Conservation (phyloP, 2,329 filamentous ascomycete genomes). For the Neofusicoccum parvum region DNA sequence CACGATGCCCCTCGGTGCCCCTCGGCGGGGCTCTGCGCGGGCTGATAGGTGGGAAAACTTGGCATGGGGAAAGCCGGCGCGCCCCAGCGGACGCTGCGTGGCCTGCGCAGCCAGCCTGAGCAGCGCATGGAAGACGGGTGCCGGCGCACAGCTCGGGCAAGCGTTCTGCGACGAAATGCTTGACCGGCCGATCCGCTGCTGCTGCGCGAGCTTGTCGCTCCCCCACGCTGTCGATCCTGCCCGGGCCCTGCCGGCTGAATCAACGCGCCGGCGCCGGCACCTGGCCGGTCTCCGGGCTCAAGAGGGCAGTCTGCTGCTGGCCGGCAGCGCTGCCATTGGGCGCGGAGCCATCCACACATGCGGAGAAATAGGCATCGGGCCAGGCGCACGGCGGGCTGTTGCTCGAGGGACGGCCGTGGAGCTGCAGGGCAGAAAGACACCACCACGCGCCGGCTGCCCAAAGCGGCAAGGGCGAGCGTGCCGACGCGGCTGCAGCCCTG, state of each 20-base stretch:
- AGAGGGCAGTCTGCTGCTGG: too few species aligned
- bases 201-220: conserved; percentile 15
- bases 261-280: not conserved
- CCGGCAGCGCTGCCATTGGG: too few species aligned
- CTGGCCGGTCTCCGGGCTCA: not conserved
- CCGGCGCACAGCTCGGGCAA: conserved; percentile 6
- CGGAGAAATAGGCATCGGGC: not conserved
- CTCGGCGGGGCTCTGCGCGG: conserved; percentile 16
- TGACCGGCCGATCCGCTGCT: conserved; percentile 10
- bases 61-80: conserved; percentile 7
- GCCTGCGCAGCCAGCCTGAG: not conserved
- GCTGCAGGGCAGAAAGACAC: not conserved
- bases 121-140: too few species aligned
- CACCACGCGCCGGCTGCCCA: not conserved
- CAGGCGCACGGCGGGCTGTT: not conserved
- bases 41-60: conserved; percentile 22
- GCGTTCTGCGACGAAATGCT: conserved; percentile 16
- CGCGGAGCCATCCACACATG: too few species aligned
- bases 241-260: not conserved
- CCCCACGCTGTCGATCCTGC: conserved; percentile 15
- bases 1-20: conserved; percentile 12
- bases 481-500: not conserved
- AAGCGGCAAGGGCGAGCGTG: not conserved
- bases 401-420: not conserved
- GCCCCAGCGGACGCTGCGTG: not conserved